Evolutionary conservation across 2,329 filamentous ascomycete species (phyloP), one percentile per base, ranked within the genome.

Genomic region (Clarireedia homoeocarpa): DNA sequence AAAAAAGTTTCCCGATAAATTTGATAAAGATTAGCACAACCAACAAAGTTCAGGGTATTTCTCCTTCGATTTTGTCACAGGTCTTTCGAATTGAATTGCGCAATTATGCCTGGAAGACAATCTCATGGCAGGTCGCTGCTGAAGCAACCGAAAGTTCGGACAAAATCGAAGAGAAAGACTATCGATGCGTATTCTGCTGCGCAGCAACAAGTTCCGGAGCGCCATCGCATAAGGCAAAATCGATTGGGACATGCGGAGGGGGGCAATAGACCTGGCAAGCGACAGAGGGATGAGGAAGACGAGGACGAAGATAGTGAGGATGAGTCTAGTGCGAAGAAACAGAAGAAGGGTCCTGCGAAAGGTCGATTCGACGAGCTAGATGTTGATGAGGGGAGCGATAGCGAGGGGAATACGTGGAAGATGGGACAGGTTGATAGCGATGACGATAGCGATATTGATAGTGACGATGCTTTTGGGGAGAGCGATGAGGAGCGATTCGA

Each of bases 401-500:
- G 81, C 17, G 83, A 86, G 60, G 85, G 85, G 15, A 82, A 87
- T 61, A 77, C 82, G 61, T 88, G 84, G 84, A 81, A 76, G 51
- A 71, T 87, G 63, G 85, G 85, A 6, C 75, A 83, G 48, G 82
- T 85, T 23, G 81, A 79, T 49, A 81, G 79, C 46, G 83, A 86
- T 53, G 79, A 86, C 59, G 85, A 88, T 64, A 83, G 80, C 54
- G 83, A 86, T 59, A 74, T 89, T 55, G 84, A 88, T 67, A 86
- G 82, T 62, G 85, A 88, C 62, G 84, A 87, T 65, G 85, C 85
- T 20, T 83, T 88, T 73, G 85, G 84, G 1, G 80, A 82, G 60
- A 87, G 84, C 61, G 85, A 89, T 63, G 84, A 88, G 68, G 85
- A 88, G 68, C 74, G 74, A 59, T 89, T 88, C 65, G 83, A 84